Conservation (phyloP, 129 eudicot species). For the Tagetes patula region DNA sequence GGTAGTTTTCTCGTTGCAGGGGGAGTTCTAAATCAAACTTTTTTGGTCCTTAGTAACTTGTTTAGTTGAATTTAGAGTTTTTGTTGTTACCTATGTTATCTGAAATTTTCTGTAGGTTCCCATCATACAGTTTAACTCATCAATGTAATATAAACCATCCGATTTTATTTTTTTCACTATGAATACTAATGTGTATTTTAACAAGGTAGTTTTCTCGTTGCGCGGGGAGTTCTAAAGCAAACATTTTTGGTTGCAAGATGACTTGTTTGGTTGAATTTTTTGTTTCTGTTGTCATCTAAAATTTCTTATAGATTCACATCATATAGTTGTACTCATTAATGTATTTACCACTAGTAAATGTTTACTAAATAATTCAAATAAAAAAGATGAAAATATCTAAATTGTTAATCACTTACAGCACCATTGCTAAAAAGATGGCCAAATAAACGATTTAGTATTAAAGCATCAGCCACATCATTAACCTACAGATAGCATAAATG, state of each 20-base stretch:
- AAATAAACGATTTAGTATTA: conserved; percentile 82
- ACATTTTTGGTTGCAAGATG: neutral
- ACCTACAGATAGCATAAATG: conserved; percentile 45
- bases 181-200: conserved; percentile 1
- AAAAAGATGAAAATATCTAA: neutral
- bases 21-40: neutral
- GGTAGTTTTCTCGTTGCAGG: neutral
- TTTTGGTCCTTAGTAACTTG: neutral
- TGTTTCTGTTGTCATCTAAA: neutral
- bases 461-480: conserved; percentile 95
- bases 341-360: neutral
- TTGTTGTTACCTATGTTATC: neutral
- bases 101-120: neutral
- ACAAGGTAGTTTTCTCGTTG: neutral
- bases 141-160: neutral
- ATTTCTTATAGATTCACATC: neutral
- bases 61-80: neutral
- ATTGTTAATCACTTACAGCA: conserved; percentile 53
- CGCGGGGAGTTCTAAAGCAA: neutral
- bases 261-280: neutral
- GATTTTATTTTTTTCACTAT: neutral
- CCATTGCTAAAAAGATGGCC: conserved; percentile 75
- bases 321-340: neutral
- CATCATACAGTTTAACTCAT: neutral
- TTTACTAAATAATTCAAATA: neutral